Evolutionary conservation across 2,329 filamentous ascomycete genomes (phyloP).

Genomic region (Aspergillus persii): DNA sequence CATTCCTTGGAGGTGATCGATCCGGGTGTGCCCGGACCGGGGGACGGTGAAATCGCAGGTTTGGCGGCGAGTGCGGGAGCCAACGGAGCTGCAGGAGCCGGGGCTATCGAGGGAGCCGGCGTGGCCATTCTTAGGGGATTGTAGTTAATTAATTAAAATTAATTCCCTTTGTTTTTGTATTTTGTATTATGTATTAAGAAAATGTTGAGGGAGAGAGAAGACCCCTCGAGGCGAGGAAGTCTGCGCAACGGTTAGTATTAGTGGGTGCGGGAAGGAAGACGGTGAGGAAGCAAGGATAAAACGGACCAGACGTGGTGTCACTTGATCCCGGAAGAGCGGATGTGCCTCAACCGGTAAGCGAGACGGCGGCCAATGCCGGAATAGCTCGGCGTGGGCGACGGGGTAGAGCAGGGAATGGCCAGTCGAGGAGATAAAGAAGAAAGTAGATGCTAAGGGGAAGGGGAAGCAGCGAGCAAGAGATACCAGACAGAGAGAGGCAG

Average conservation of each 20-base stretch:
- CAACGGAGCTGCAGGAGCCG: constrained; percentile 34
- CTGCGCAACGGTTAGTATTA: constrained; percentile 23
- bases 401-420: too few species aligned
- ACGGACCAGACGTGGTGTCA: constrained; percentile 15
- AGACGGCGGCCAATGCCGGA: constrained; percentile 12
- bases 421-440: too few species aligned
- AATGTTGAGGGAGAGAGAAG: neutral
- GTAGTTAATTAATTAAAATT: neutral
- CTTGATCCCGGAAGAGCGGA: constrained; percentile 35
- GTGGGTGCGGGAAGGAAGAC: constrained; percentile 6
- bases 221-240: constrained; percentile 13
- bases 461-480: neutral
- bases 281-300: constrained; percentile 8
- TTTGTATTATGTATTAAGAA: too few species aligned
- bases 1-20: constrained; percentile 78
- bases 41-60: constrained; percentile 38
- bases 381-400: too few species aligned
- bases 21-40: constrained; percentile 39
- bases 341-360: constrained; percentile 33
- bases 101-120: constrained; percentile 35
- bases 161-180: too few species aligned
- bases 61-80: constrained; percentile 40
- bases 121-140: constrained; percentile 27
- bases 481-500: neutral
- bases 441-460: too few species aligned